Evolutionary conservation across 345 rosid genomes (phyloP), one percentile per base, ranked within the genome.

Genomic region (Salix udensis): DNA sequence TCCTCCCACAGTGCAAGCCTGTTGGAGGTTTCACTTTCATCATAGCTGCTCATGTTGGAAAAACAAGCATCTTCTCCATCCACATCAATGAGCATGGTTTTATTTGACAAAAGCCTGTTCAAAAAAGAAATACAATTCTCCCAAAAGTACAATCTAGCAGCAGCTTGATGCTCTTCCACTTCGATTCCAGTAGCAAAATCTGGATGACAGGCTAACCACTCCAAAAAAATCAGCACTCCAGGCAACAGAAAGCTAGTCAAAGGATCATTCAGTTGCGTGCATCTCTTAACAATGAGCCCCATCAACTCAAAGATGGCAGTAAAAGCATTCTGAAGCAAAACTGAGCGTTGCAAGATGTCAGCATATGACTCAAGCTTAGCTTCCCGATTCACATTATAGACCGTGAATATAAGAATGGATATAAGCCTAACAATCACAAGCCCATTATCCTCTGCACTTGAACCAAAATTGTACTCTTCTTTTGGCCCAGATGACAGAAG

Each of bases 1-100:
- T 96, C 99, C 84, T 96, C 99, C 90, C 90, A 93, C 78, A 96
- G 82, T 30, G 99, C 99, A 83, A 89, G 88, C 19, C 91, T 82
- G 79, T 93, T 92, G 84, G 86, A 94, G 72, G 93, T 91, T 87
- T 91, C 98, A 78, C 90, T 92, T 86, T 92, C 98, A 66, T 92
- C 97, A 83, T 96, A 96, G 73, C 79, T 86, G 88, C 92, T 91
- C 97, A 93, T 91, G 84, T 88, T 90, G 75, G 82, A 83, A 83
- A 96, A 93, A 84, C 97, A 95, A 39, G 87, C 89, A 76, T 89
- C 96, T 61, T 92, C 98, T 85, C 88, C 92, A 21, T 78, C 83
- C 81, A 84, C 95, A 81, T 89, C 97, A 18, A 90, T 62, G 50
- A 82, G 80, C 80, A 80, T 79, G 52, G 90, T 78, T 76, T 89